phyloP scores from a whole-genome alignment of 495 filamentous ascomycete species.

The Achaetomiella virescens region DNA sequence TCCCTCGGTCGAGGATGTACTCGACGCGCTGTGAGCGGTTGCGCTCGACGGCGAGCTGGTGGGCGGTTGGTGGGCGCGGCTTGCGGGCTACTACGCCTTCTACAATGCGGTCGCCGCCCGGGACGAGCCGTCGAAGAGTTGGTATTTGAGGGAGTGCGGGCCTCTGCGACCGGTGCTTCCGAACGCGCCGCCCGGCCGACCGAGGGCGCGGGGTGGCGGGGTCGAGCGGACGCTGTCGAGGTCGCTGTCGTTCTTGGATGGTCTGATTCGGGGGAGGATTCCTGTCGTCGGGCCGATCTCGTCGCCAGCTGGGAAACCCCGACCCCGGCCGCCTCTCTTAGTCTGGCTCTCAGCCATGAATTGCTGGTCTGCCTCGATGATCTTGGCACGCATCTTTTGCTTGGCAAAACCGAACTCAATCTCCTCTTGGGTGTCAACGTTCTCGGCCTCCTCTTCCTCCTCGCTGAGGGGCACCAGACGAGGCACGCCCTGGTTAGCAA shows the following conservation, averaged over 20 bases:
- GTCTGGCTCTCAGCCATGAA: slow-evolving; percentile 44
- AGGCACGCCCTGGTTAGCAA: slow-evolving; percentile 74
- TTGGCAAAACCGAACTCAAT: slow-evolving; percentile 80
- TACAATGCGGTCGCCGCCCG: slow-evolving; percentile 33
- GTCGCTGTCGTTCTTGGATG: slow-evolving; percentile 53
- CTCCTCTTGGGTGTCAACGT: slow-evolving; percentile 84
- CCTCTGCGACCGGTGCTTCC: slow-evolving; percentile 39
- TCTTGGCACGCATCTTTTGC: slow-evolving; percentile 73
- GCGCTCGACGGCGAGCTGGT: slow-evolving; percentile 86
- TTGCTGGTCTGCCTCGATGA: slow-evolving; percentile 49
- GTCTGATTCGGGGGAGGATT: slow-evolving; percentile 46
- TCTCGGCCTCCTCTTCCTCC: slow-evolving; percentile 74
- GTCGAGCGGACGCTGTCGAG: slow-evolving; percentile 53
- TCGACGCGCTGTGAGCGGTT: slow-evolving; percentile 85
- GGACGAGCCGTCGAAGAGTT: slow-evolving; percentile 47
- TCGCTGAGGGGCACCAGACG: slow-evolving; percentile 67
- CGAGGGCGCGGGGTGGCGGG: slow-evolving; percentile 47
- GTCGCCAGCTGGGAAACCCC: slow-evolving; percentile 36
- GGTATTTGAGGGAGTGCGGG: slow-evolving; percentile 44
- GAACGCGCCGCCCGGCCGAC: slow-evolving; percentile 31
- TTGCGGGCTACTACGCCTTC: slow-evolving; percentile 43
- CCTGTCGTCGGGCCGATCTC: slow-evolving; percentile 56
- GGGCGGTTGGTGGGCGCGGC: slow-evolving; percentile 78
- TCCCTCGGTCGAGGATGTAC: slow-evolving; percentile 72
- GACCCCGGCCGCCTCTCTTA: slow-evolving; percentile 33